Conservation (phyloP, 495 filamentous ascomycete species). For the Sordaria brevicollis region DNA sequence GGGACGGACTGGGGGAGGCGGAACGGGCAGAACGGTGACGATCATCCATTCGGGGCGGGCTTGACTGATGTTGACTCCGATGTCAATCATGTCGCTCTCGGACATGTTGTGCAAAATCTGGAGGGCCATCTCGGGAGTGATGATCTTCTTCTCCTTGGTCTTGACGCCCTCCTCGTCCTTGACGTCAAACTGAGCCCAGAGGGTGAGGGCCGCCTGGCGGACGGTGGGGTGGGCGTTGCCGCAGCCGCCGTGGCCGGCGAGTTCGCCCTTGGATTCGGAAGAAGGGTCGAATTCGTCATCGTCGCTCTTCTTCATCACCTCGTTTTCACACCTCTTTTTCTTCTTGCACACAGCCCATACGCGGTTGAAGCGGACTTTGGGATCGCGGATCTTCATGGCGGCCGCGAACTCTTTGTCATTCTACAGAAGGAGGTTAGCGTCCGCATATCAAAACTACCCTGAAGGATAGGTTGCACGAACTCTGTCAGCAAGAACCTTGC, state of each 20-base stretch:
- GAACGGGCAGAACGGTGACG: conserved; percentile 86
- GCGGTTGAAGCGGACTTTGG: conserved; percentile 82
- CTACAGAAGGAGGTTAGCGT: conserved; percentile 61
- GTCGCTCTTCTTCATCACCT: conserved; percentile 49
- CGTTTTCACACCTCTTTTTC: conserved; percentile 71
- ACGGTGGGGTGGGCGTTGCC: conserved; percentile 84
- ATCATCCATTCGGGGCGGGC: conserved; percentile 98
- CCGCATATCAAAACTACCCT: conserved; percentile 34
- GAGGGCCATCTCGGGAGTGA: conserved; percentile 75
- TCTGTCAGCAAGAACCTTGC: conserved; percentile 86
- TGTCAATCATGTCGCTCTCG: conserved; percentile 65
- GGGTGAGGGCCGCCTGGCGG: conserved; percentile 70
- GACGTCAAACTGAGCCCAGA: conserved; percentile 44
- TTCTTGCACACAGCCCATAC: conserved; percentile 85
- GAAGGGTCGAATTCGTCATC: conserved; percentile 39
- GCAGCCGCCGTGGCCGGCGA: conserved; percentile 69
- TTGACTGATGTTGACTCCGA: conserved; percentile 87
- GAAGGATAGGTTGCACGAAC: conserved; percentile 58
- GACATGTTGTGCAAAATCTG: conserved; percentile 78
- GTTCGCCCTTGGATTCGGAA: conserved; percentile 37
- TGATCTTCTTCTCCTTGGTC: conserved; percentile 72
- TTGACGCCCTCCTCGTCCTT: conserved; percentile 66
- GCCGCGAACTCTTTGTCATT: conserved; percentile 70
- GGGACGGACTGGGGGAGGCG: conserved; percentile 87
- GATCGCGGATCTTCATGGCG: conserved; percentile 74